These are phyloP conservation scores for Fraxinus angustifolia DNA, from an alignment of 305 asterid genomes.

Conservation along the genomic window DNA sequence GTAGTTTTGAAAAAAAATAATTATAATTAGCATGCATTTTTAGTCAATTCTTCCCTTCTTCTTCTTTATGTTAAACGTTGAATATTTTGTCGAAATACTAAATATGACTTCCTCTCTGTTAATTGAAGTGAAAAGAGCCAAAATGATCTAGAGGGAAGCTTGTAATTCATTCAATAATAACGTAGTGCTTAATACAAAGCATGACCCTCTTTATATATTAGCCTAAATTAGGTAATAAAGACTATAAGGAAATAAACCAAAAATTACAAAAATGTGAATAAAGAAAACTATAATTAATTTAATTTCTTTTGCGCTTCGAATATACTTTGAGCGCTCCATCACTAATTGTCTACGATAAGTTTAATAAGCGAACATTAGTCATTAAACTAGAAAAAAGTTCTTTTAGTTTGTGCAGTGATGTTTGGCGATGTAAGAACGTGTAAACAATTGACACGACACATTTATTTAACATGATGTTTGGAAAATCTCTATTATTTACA, in stretches of 20 bases:
- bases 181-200: neutral
- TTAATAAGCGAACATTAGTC: neutral
- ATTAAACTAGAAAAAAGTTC: neutral
- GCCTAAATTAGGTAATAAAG: neutral
- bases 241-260: neutral
- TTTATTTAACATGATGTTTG: conserved; percentile 5
- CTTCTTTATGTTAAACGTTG: neutral
- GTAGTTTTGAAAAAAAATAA: neutral
- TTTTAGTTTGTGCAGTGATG: conserved; percentile 6
- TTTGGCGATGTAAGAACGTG: conserved; percentile 1
- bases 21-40: neutral
- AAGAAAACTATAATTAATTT: neutral
- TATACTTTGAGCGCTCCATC: neutral
- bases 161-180: neutral
- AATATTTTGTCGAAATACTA: neutral
- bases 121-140: neutral
- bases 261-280: neutral
- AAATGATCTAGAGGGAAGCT: neutral
- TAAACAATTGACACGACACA: neutral
- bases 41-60: neutral
- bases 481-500: conserved; percentile 31
- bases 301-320: neutral
- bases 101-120: neutral
- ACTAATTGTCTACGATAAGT: neutral
- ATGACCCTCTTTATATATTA: neutral